A percentile compares a stretch with the other conserved stretches of the same genome.
Evolutionary conservation across 23 red algal species (phyloP).

Genomic region (Gracilaria gracilis): DNA sequence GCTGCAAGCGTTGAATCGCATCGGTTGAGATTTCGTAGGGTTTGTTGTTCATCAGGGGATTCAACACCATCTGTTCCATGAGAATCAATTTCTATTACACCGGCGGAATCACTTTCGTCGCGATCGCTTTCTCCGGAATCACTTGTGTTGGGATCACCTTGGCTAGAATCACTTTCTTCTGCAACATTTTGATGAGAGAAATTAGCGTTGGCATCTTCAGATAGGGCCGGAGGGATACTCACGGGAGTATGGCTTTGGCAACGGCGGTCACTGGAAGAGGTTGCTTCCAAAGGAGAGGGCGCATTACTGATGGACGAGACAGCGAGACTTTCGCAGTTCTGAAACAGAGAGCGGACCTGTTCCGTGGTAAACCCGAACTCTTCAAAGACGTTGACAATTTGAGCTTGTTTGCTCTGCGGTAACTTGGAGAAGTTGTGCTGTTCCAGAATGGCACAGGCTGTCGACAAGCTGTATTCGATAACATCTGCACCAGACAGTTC

Average conservation of each 20-base stretch:
- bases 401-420: background rate
- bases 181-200: background rate
- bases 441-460: background rate
- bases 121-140: too few species aligned
- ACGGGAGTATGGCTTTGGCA: background rate
- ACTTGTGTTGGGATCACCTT: too few species aligned
- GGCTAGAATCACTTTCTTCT: too few species aligned
- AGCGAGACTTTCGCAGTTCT: background rate
- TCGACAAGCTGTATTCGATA: background rate
- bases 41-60: background rate
- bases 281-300: background rate
- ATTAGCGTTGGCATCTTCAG: background rate
- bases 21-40: background rate
- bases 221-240: background rate
- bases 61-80: background rate
- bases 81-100: background rate
- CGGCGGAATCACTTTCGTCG: background rate
- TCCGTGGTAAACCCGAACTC: conserved; percentile 1
- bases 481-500: background rate
- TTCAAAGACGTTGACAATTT: background rate
- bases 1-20: background rate
- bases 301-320: background rate
- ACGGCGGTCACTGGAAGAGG: background rate
- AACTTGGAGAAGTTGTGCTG: background rate
- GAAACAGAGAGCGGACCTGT: background rate